Evolutionary conservation across 345 rosid genomes (phyloP).

Genomic region (Geranium rotundifolium): DNA sequence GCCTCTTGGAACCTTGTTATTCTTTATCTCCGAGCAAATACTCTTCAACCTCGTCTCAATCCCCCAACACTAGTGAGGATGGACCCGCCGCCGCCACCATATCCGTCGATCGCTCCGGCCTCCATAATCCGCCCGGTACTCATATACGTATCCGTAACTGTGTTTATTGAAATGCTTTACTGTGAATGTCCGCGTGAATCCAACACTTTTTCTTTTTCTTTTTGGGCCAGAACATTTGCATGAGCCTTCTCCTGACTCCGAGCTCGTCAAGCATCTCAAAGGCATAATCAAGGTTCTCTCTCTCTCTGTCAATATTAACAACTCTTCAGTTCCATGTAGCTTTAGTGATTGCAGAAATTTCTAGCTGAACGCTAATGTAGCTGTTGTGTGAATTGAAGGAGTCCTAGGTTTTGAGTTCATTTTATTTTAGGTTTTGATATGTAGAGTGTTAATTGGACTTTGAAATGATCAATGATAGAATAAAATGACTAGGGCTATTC

Average conservation of each 20-base stretch:
- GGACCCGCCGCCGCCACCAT: conserved; percentile 29
- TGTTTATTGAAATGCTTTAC: not conserved
- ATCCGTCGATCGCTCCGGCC: conserved; percentile 71
- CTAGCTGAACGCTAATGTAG: not conserved
- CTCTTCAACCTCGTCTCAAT: conserved; percentile 29
- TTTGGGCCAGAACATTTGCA: conserved; percentile 52
- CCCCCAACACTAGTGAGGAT: conserved; percentile 11
- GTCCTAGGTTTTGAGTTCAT: not conserved
- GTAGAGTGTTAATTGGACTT: not conserved
- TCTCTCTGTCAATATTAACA: not conserved
- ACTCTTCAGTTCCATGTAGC: not conserved
- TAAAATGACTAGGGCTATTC: too few relatives aligned
- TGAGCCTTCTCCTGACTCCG: conserved; percentile 42
- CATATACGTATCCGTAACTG: not conserved
- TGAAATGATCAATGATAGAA: too few relatives aligned
- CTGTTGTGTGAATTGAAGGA: not conserved
- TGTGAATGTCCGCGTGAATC: not conserved
- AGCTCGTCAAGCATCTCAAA: conserved; percentile 84
- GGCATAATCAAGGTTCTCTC: conserved; percentile 70
- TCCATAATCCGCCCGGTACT: conserved; percentile 45
- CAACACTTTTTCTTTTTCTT: not conserved
- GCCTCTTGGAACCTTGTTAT: conserved; percentile 7
- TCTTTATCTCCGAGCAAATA: conserved; percentile 6
- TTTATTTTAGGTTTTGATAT: not conserved
- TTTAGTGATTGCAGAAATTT: conserved; percentile 5